Evolutionary conservation across 805 yeast genomes (phyloP), one percentile per base, ranked within the genome.

Genomic region (Cephaloascus albidus): DNA sequence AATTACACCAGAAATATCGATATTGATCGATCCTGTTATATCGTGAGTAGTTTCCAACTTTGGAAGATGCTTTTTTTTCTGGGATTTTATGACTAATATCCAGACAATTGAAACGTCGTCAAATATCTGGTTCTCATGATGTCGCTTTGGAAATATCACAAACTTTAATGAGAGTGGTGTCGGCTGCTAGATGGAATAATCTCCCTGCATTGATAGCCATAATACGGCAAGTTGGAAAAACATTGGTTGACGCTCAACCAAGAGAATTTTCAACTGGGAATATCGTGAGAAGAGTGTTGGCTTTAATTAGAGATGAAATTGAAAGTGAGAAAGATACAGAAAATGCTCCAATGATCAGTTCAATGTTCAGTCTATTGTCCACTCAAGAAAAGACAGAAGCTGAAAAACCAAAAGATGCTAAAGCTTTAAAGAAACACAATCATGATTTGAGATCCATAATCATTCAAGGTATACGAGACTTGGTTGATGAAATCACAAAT

Each of bases 101-200:
- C 16, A 34, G 20, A 34, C 72, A 75, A 50, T 72, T 90, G 48
- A 89, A 87, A 57, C 81, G 97, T 49, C 79, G 90, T 43, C 95
- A 89, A 57, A 72, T 88, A 35, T 61, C 71, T 3, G 96, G 95
- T 2, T 85, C 96, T 12, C 81, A 81, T 48, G 71, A 70, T 15
- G 85, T 87, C 35, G 97, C 97, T 1, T 66, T 86, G 30, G 93
- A 85, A 39, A 85, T 96, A 5, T 81, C 96, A 16, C 95, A 87
- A 49, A 65, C 90, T 38, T 60, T 93, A 45, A 82, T 86, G 76
- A 74, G 96, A 57, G 93, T 87, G 38, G 80, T 88, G 17, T 86
- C 97, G 0, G 84, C 84, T 10, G 85, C 93, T 1, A 70, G 96
- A 55, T 93, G 97, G 97, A 68, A 76, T 37, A 76, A 77, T 42